Base-by-base conservation (phyloP, 495 filamentous ascomycete genomes). In the Xylona heveae region DNA sequence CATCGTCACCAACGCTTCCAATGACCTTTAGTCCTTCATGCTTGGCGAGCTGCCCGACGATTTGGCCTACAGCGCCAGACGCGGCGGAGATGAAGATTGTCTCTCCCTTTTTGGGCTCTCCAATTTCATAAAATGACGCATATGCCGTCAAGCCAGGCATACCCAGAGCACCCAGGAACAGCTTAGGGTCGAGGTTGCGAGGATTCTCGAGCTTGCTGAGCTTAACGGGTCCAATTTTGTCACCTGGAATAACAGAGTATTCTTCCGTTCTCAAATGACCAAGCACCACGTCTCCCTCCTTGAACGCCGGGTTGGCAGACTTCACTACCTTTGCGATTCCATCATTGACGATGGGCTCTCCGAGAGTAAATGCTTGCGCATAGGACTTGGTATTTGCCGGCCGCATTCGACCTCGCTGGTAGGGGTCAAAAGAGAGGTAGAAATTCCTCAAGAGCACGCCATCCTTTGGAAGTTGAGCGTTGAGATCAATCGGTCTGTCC, bases 61-160 rank as follows among this genome's bases (percentile, higher is more conserved):
- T 44, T 53, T 79, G 69, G 4, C 82, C 82, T 9, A 92, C 82
- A 1, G 81, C 82, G 21, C 82, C 82, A 10, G 71, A 74, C 1
- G 82, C 82, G 8, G 77, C 68, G 28, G 68, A 77, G 40, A 92
- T 65, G 47, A 85, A 84, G 44, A 92, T 78, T 4, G 79, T 85
- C 59, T 90, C 79, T 19, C 82, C 82, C 55, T 76, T 76, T 58
- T 78, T 74, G 20, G 82, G 82, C 61, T 75, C 55, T 1, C 79
- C 81, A 33, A 92, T 85, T 43, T 75, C 71, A 47, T 84, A 73
- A 40, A 85, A 64, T 0, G 71, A 74, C 3, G 68, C 71, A 55
- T 78, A 92, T 2, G 76, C 82, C 0, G 81, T 88, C 44, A 90
- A 49, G 16, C 82, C 82, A 2, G 82, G 78, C 80, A 92, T 90